Evolutionary conservation across 2,329 filamentous ascomycete genomes (phyloP), one percentile per base, ranked within the genome.

Genomic region (Ceratocystis lukuohia): DNA sequence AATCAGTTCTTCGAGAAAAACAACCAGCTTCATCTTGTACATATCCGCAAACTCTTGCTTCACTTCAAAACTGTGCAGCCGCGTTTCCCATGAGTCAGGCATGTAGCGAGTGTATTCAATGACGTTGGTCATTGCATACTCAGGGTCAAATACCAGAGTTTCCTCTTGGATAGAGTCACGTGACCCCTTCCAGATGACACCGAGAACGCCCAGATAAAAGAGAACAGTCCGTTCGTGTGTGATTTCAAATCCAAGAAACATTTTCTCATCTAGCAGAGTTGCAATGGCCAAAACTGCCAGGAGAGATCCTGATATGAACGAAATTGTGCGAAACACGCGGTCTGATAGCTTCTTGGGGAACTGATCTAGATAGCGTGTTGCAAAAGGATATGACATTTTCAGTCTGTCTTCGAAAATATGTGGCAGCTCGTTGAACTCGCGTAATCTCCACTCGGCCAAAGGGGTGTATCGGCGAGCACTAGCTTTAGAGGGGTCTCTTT

Each of bases 261-360:
- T 80, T 71, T 99, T 93, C 0, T 91, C 89, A 71, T 97, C 93
- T 28, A 94, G 80, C n/a, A 97, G 77, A 0, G 93, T 91, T 1
- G 89, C 88, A 20, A 95, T 79, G 3, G 89, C 88, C 37, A 99
- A 80, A 3, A 99, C 88, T 2, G 91, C 91, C 3, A 90, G 88
- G 45, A 97, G 80, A 0, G 93, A 90, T 5, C 94, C 92, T 7
- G 89, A 84, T 69, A 97, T 82, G 71, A 99, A 96, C 1, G 91
- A 87, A 37, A 96, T 82, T 61, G 95, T 96, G 50, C 88, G 84
- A 10, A 89, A 89, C 45, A 93, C 74, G 71, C 96, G 91, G 69
- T 94, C 88, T 0, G 87, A 94, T 76, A 96, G 96, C 73, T 92
- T 87, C 74, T 97, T 97, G 0, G 94, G 94, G 69, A 99, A 99